phyloP scores from a whole-genome alignment of 768 basidiomycete species.

The Pluteus cervinus region DNA sequence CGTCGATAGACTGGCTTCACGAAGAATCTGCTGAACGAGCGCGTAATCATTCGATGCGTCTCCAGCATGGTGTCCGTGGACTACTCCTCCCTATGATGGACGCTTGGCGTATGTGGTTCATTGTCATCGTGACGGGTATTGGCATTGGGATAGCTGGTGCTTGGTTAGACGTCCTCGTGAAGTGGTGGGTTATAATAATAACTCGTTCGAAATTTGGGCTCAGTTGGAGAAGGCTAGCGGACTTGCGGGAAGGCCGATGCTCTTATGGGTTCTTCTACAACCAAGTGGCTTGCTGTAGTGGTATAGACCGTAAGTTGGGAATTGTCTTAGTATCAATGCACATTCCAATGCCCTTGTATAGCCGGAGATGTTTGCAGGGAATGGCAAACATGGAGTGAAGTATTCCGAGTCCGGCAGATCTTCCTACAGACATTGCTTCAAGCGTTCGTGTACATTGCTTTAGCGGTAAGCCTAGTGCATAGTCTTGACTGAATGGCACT shows the following conservation, averaged over 20 bases:
- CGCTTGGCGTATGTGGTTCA: constrained; percentile 56
- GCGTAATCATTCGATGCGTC: constrained; percentile 40
- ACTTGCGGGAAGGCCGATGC: constrained; percentile 65
- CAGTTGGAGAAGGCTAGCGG: constrained; percentile 48
- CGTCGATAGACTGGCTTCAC: constrained; percentile 64
- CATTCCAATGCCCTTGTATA: constrained; percentile 17
- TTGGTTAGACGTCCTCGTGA: constrained; percentile 68
- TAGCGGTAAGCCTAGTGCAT: constrained; percentile 44
- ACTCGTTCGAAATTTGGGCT: no score
- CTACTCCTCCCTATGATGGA: constrained; percentile 49
- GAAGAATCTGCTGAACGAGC: constrained; percentile 61
- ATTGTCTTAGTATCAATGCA: constrained; percentile 1
- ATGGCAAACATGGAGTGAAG: constrained; percentile 68
- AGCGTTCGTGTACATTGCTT: constrained; percentile 53
- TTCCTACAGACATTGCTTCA: constrained; percentile 60
- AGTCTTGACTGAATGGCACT: constrained; percentile 1
- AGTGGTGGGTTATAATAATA: constrained; percentile 46
- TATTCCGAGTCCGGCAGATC: constrained; percentile 44
- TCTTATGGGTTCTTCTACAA: constrained; percentile 68
- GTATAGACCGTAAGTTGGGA: constrained; percentile 46
- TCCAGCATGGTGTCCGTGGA: constrained; percentile 51
- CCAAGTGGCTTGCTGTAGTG: constrained; percentile 64
- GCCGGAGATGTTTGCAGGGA: constrained; percentile 63
- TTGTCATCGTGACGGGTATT: constrained; percentile 60
- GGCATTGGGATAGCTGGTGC: constrained; percentile 66